Percentiles rank a stretch among this genome's conserved stretches.
These are phyloP conservation scores for Whalleya microplaca DNA, from an alignment of 2,329 filamentous ascomycete species.

Conservation along the genomic window DNA sequence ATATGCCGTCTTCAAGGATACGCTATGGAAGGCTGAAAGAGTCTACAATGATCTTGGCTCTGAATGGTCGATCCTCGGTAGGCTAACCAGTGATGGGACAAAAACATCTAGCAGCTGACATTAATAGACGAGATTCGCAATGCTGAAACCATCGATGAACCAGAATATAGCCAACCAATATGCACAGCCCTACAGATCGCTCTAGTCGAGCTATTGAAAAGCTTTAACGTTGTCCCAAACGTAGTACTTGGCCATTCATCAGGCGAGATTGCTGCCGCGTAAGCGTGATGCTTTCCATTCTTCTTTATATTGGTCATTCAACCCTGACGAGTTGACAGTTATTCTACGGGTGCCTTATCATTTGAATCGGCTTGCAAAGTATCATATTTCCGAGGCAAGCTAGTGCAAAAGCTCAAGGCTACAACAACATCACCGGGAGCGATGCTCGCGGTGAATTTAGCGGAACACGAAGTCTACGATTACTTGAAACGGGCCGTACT, in stretches of 20 bases:
- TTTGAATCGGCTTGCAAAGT: conserved; percentile 34
- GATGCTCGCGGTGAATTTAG: conserved; percentile 32
- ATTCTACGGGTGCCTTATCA: conserved; percentile 28
- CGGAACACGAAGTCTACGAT: conserved; percentile 8
- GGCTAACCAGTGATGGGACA: neutral
- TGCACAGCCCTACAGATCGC: conserved; percentile 38
- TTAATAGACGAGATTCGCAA: conserved; percentile 2
- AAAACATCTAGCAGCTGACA: too few relatives aligned
- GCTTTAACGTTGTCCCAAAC: conserved; percentile 22
- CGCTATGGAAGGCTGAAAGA: conserved; percentile 7
- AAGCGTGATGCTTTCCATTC: too few relatives aligned
- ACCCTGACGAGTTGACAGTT: too few relatives aligned
- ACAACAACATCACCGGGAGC: conserved; percentile 4
- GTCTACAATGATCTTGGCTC: conserved; percentile 14
- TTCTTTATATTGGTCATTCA: too few relatives aligned
- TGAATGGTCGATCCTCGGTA: conserved; percentile 24
- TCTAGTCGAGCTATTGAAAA: conserved; percentile 35
- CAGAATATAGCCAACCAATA: conserved; percentile 32
- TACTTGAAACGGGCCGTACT: conserved; percentile 7
- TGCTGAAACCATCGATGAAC: conserved; percentile 20
- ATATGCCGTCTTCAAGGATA: conserved; percentile 22
- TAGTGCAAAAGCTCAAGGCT: conserved; percentile 22
- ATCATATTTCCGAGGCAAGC: conserved; percentile 34
- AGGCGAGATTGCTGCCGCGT: conserved; percentile 42
- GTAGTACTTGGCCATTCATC: conserved; percentile 39